Conservation (phyloP, 257 asterid genomes). For the Mitragyna speciosa region DNA sequence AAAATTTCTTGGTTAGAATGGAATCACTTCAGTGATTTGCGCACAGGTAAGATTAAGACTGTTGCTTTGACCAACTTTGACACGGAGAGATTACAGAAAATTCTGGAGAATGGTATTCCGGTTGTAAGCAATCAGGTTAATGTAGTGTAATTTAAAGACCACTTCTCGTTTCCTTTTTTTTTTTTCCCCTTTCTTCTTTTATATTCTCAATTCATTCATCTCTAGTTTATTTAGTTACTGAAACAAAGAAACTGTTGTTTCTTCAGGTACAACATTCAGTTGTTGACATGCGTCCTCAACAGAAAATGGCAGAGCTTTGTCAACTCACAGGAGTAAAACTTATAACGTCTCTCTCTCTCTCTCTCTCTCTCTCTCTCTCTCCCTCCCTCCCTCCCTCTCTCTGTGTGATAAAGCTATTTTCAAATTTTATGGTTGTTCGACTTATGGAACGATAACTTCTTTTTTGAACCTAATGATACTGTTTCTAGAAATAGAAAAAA, state of each 20-base stretch:
- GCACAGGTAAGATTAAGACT: conserved; percentile 94
- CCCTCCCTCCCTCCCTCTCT: conserved; percentile 49
- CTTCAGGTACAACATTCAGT: conserved; percentile 95
- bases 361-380: conserved; percentile 51
- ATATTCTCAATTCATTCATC: not conserved
- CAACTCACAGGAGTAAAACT: conserved; percentile 86
- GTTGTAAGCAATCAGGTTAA: conserved; percentile 92
- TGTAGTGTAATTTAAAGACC: not conserved
- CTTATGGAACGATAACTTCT: not conserved
- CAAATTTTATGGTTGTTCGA: not conserved
- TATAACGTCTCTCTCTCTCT: conserved; percentile 77
- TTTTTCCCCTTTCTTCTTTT: not conserved
- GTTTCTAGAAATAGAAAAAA: not conserved
- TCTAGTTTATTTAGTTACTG: not conserved
- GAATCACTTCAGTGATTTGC: conserved; percentile 33
- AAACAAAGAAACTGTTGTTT: conserved; percentile 5
- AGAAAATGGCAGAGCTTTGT: conserved; percentile 95
- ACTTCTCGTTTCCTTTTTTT: not conserved
- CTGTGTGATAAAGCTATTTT: not conserved
- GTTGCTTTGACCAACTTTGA: conserved; percentile 95
- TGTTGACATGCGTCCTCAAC: conserved; percentile 99
- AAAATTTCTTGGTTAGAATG: conserved; percentile 29
- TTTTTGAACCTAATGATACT: not conserved
- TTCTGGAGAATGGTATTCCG: conserved; percentile 88
- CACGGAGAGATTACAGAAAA: conserved; percentile 75